Base-by-base conservation (phyloP, 768 basidiomycete genomes). In the Termitomyces eurrhizus region DNA sequence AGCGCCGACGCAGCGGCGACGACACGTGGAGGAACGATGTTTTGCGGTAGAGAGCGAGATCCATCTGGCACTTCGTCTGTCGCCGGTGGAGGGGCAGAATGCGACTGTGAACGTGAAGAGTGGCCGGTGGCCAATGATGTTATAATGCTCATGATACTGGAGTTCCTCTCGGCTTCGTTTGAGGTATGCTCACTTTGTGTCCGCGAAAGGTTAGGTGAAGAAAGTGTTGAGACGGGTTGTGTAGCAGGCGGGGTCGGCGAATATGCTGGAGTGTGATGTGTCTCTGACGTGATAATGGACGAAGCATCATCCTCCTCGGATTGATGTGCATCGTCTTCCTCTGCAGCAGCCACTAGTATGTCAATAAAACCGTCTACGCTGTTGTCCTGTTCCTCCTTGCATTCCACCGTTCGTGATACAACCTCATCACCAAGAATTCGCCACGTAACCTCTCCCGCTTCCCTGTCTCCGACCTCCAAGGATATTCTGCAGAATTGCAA, bases 401-500 rank as follows among this genome's bases (percentile, higher is more conserved):
- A 69, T 66, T 85, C 85, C 11, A 78, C 77, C 37, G 74, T 76
- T 53, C 83, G 77, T 49, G 83, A 68, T 5, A 90, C 88, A 24
- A 86, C 76, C 71, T 90, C 89, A 61, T 91, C 86, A 4, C 83
- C 88, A 4, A 90, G 71, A 50, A 90, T 80, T 46, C 78, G 79
- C 83, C 87, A 89, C 60, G 80, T 67, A 16, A 68, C 69, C 49
- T 79, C 77, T 33, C 74, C 76, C 52, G 75, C 72, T 51, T 78
- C 78, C 29, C 69, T 70, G 39, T 71, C 70, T 14, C 66, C 70
- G n/a, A 67, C 64, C 29, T 63, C 66, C 18, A 72, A 64, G 21
- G 70, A 67, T 1, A 66, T 67, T 35, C 63, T 64, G 45, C 75
- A 73, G 51, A 83, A 81, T 48, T 77, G 75, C 70, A 82, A 79